Evolutionary conservation across 202 grass and related monocot species (phyloP).

Genomic region (Saccharum hybrid): DNA sequence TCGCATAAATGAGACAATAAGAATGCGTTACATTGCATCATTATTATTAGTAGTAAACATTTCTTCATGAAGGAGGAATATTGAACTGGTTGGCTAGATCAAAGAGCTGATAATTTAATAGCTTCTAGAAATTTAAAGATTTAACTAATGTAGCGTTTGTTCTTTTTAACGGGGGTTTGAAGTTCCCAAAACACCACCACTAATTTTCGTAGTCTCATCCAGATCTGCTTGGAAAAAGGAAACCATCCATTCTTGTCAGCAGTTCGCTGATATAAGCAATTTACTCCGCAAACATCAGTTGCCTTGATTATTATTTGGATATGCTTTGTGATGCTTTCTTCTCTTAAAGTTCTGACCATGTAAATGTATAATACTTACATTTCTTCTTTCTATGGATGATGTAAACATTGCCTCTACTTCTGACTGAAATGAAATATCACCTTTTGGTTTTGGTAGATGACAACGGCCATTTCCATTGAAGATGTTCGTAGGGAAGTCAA

Average conservation of each 20-base stretch:
- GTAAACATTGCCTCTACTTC: conserved; percentile 4
- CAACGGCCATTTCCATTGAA: conserved; percentile 93
- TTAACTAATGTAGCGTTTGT: background rate
- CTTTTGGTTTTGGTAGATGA: conserved; percentile 71
- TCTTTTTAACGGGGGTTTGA: conserved; percentile 6
- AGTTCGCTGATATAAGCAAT: background rate
- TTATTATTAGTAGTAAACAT: background rate
- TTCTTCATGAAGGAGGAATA: conserved; percentile 16
- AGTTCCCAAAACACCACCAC: conserved; percentile 26
- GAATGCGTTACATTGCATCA: conserved; percentile 29
- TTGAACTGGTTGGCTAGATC: conserved; percentile 8
- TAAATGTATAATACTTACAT: background rate
- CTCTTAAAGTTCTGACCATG: background rate
- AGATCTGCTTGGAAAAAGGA: conserved; percentile 14
- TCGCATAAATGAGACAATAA: background rate
- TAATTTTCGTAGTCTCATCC: conserved; percentile 6
- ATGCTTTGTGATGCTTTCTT: conserved; percentile 2
- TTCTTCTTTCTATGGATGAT: background rate
- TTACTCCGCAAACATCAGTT: conserved; percentile 15
- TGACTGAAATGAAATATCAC: conserved; percentile 10
- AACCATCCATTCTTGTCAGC: background rate
- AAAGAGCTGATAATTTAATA: background rate
- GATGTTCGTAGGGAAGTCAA: conserved; percentile 94
- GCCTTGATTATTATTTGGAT: conserved; percentile 18
- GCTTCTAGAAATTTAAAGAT: conserved; percentile 1